Conservation (phyloP, 164 flowering plant species). For the Echeveria elegans region DNA sequence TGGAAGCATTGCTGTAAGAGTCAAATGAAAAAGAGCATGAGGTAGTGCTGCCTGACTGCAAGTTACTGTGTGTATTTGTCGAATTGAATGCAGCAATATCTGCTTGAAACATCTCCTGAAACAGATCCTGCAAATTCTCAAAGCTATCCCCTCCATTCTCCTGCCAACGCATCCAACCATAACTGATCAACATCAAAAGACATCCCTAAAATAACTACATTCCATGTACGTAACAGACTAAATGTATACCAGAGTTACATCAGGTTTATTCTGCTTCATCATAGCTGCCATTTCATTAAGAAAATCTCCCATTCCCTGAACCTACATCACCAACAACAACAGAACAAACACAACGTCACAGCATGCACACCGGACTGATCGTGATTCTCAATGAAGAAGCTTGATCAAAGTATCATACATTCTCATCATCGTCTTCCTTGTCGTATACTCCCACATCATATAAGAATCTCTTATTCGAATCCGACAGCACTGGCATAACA, state of each 20-base stretch:
- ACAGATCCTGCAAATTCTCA: conserved; percentile 61
- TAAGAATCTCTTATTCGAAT: conserved; percentile 64
- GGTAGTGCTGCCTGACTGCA: background rate
- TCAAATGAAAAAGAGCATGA: conserved; percentile 15
- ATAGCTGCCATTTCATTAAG: conserved; percentile 73
- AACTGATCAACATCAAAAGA: background rate
- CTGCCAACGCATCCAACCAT: conserved; percentile 25
- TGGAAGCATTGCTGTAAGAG: conserved; percentile 16
- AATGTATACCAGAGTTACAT: conserved; percentile 28
- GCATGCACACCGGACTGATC: background rate
- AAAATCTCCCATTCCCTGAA: conserved; percentile 91
- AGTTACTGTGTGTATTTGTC: background rate
- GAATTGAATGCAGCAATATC: conserved; percentile 23
- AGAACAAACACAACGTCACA: background rate
- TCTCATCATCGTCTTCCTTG: conserved; percentile 47
- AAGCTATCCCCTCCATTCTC: conserved; percentile 54
- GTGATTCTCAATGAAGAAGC: background rate
- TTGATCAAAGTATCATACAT: conserved; percentile 25
- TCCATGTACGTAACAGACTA: background rate
- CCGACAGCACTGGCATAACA: conserved; percentile 57
- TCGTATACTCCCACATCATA: conserved; percentile 86
- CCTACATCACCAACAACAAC: background rate
- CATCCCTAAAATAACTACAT: background rate
- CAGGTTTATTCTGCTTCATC: conserved; percentile 60
- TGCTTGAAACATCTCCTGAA: conserved; percentile 58